These are phyloP conservation scores for Leccinum subtestaceum DNA, from an alignment of 768 basidiomycete genomes.

Conservation along the genomic window DNA sequence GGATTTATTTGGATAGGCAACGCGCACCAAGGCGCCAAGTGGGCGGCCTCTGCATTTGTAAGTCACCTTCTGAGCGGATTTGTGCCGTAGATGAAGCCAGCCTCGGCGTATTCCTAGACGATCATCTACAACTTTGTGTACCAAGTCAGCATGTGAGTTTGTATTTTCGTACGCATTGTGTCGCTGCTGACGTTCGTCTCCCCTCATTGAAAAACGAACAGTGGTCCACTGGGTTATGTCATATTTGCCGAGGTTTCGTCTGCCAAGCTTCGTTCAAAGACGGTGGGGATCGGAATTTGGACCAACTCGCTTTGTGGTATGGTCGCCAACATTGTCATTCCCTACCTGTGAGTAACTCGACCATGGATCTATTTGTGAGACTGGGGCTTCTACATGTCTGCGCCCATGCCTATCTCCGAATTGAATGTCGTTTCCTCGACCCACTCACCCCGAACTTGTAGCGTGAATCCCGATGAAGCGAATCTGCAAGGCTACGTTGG, in stretches of 20 bases:
- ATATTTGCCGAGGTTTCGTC: conserved; percentile 31
- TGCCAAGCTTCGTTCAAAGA: conserved; percentile 31
- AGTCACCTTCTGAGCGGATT: neutral
- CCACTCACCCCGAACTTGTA: neutral
- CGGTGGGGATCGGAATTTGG: conserved; percentile 27
- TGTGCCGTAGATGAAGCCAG: neutral
- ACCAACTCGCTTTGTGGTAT: conserved; percentile 25
- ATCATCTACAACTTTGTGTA: conserved; percentile 32
- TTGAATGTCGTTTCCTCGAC: neutral
- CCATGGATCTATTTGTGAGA: neutral
- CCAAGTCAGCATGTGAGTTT: conserved; percentile 26
- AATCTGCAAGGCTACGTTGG: conserved; percentile 29
- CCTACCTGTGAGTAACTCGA: conserved; percentile 24
- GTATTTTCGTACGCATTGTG: neutral
- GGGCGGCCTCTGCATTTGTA: conserved; percentile 25
- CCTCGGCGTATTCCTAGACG: conserved; percentile 9
- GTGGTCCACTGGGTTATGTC: conserved; percentile 28
- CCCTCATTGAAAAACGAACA: conserved; percentile 1
- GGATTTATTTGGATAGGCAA: conserved; percentile 28
- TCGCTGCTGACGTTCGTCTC: neutral
- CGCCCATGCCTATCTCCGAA: neutral
- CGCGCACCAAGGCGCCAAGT: conserved; percentile 14
- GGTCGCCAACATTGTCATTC: conserved; percentile 26
- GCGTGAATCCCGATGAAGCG: conserved; percentile 28
- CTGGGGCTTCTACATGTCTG: neutral